Base-by-base conservation (phyloP, 164 flowering plant genomes). In the Piper longum region DNA sequence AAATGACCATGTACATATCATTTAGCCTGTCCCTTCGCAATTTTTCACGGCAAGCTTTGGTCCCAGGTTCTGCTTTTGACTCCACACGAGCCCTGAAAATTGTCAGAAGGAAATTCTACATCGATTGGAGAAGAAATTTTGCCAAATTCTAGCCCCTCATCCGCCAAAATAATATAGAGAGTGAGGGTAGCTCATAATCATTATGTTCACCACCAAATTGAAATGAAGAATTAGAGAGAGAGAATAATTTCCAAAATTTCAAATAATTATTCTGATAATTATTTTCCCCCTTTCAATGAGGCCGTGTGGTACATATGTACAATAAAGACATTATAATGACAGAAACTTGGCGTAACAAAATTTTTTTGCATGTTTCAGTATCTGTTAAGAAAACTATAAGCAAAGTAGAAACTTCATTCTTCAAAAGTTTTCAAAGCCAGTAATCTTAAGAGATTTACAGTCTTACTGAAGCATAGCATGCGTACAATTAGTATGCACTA, bases 31-130 rank as follows among this genome's bases (percentile, higher is more conserved):
- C 79, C 64, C 72, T 62, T 58, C 79, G 52, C 69, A 70, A 42
- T 64, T 76, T 76, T 61, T 73, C 76, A 51, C 79, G 76, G 54
- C 76, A 70, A 41, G 79, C 76, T 71, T 76, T 73, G 56, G 66
- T 63, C 45, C 68, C 72, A 14, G 61, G 62, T 8, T 62, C 66
- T 52, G 68, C 61, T 19, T 57, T 62, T 13, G 74, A 62, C 45
- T 70, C 72, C 8, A 17, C 48, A 40, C 45, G 71, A 62, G 57
- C 45, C 57, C 76, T 73, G 70, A 41, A 55, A 39, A 57, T 14
- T 12, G 26, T n/a, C 7, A 36, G 41, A 3, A 57, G 36, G 36
- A 41, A 3, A 2, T 55, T 55, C 19, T 56, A 56, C 4, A 19
- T 4, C 14, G 14, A 48, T 9, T 4, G 18, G 19, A 16, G 36